Evolutionary conservation across 2,329 filamentous ascomycete genomes (phyloP), one percentile per base, ranked within the genome.

Genomic region (Fusarium lateritium): DNA sequence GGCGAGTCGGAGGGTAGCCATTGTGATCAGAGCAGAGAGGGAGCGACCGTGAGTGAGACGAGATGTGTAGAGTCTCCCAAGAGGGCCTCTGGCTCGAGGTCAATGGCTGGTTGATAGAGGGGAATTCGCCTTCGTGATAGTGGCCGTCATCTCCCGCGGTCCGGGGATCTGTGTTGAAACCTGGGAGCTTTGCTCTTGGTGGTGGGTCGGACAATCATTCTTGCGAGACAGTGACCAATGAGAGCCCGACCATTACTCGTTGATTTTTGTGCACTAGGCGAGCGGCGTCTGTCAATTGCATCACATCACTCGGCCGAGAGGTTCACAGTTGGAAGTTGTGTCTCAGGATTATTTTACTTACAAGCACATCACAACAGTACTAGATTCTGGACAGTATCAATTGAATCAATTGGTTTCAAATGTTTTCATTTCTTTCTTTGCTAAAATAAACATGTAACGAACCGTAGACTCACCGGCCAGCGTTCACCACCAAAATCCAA

Each of bases 1-100:
- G 80, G 90, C 91, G 78, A 94, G 86, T 81, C 92, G 89, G 82
- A 94, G 84, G 75, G 89, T 86, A 80, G 91, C 87, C 92, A 94
- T 94, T 82, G 80, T 83, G 79, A 47, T 69, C 75, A 57, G 69
- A 63, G 66, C 50, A 65, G 65, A 69, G 67, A 71, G 61, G 61
- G 60, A 69, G 72, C 70, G 68, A 69, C 71, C 73, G 70, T 72
- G 70, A 72, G 75, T 70, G 70, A 71, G 65, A 71, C 58, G 67
- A 72, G 67, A 69, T 71, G 64, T 72, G 66, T 67, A 65, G 69
- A 71, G 70, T 74, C 72, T 77, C 75, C 77, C 74, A 66, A 67
- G 53, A 72, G 73, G 75, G 72, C 77, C 78, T 79, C 77, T 76
- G 72, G 74, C 76, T 75, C 77, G 72, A 71, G 72, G 70, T 79